Evolutionary conservation across 1,139 yeast species (phyloP).

Genomic region (Petasospora fabianii): DNA sequence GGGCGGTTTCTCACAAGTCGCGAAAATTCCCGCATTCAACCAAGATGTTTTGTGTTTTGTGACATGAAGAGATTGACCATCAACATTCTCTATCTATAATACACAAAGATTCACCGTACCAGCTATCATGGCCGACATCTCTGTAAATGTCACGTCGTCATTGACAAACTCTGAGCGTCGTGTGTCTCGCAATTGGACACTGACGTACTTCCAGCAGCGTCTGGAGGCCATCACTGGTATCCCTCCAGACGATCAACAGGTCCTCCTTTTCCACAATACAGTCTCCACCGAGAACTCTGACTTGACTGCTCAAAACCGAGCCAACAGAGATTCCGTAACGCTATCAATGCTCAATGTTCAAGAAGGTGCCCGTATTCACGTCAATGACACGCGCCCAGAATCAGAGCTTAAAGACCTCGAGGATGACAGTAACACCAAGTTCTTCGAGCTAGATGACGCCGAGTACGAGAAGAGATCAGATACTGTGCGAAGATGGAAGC

Average conservation of each 20-base stretch:
- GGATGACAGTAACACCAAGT: slow-evolving; percentile 34
- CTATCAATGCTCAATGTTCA: slow-evolving; percentile 21
- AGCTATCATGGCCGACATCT: slow-evolving; percentile 45
- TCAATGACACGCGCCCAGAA: slow-evolving; percentile 50
- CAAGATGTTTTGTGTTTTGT: not conserved
- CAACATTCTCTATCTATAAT: not conserved
- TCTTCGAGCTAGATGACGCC: slow-evolving; percentile 57
- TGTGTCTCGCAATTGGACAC: slow-evolving; percentile 60
- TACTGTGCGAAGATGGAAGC: slow-evolving; percentile 77
- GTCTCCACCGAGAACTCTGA: slow-evolving; percentile 36
- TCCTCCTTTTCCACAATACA: slow-evolving; percentile 46
- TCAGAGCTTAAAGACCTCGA: slow-evolving; percentile 41
- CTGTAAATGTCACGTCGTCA: slow-evolving; percentile 58
- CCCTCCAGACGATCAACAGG: slow-evolving; percentile 53
- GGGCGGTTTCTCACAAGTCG: not conserved
- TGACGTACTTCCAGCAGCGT: slow-evolving; percentile 51
- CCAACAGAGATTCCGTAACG: too few relatives aligned
- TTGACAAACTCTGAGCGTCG: slow-evolving; percentile 70
- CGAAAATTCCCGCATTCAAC: slow-evolving; percentile 1
- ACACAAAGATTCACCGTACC: not conserved
- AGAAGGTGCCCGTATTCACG: slow-evolving; percentile 41
- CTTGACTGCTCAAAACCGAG: too few relatives aligned
- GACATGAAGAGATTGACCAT: too few relatives aligned
- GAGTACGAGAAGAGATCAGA: slow-evolving; percentile 61
- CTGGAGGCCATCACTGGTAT: slow-evolving; percentile 80